These are phyloP conservation scores for Citrullus amarus DNA, from an alignment of 306 rosid genomes.

Conservation along the genomic window DNA sequence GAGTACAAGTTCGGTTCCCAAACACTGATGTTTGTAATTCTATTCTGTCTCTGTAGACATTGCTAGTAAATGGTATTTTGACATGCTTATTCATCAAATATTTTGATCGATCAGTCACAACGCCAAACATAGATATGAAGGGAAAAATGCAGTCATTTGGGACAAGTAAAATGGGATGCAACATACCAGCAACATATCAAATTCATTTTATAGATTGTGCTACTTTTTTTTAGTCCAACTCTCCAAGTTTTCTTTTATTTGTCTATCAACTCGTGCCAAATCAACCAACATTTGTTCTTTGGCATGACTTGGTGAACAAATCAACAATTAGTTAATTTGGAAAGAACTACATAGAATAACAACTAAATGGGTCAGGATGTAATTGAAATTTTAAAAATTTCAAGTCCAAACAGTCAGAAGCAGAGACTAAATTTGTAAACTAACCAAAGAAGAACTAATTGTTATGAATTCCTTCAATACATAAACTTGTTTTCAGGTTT, in stretches of 20 bases:
- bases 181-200: not conserved
- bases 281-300: not conserved
- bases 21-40: not conserved
- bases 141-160: not conserved
- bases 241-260: not conserved
- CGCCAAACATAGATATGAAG: not conserved
- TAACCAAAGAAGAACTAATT: not conserved
- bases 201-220: not conserved
- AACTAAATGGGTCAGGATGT: not conserved
- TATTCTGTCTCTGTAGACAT: not conserved
- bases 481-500: not conserved
- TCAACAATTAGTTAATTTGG: not conserved
- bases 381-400: not conserved
- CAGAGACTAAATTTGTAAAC: not conserved
- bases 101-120: not conserved
- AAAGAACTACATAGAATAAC: not conserved
- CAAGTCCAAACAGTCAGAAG: not conserved
- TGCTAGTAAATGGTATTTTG: not conserved
- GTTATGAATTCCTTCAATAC: not conserved
- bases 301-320: not conserved
- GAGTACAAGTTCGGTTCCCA: not conserved
- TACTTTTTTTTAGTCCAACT: not conserved
- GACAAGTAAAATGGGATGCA: not conserved
- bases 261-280: not conserved
- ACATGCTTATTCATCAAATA: not conserved